Percentiles rank a stretch among this genome's conserved stretches.
Conservation (phyloP, 306 rosid species). For the Rubus parviflorus region DNA sequence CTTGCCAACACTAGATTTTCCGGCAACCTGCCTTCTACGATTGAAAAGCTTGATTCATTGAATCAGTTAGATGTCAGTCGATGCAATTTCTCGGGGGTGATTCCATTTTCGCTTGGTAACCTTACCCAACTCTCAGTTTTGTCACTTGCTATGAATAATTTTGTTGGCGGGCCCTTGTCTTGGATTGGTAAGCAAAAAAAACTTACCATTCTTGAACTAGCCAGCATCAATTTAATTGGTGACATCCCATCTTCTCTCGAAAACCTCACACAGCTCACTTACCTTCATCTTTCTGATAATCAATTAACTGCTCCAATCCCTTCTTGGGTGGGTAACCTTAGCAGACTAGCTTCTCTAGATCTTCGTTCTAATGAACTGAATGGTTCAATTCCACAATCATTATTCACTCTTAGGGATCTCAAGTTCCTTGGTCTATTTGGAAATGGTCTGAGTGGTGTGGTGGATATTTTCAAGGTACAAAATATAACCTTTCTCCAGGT, state of each 20-base stretch:
- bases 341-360: too few relatives aligned
- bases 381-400: slow-evolving; percentile 8
- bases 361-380: rapidly evolving
- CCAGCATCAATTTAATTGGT: background rate
- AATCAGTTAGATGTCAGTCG: background rate
- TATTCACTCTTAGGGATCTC: too few relatives aligned
- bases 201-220: background rate
- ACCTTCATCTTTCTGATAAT: too few relatives aligned
- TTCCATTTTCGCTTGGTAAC: slow-evolving; percentile 13
- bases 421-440: too few relatives aligned
- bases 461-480: background rate
- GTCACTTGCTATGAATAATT: background rate
- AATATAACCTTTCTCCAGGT: background rate
- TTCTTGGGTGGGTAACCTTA: too few relatives aligned
- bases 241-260: slow-evolving; percentile 8
- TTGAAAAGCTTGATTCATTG: background rate
- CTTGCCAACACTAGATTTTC: too few relatives aligned
- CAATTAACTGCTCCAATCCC: too few relatives aligned
- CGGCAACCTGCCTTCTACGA: too few relatives aligned
- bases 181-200: background rate
- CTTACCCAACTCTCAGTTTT: background rate
- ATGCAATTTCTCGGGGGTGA: background rate
- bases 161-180: background rate
- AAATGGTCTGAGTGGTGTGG: background rate
- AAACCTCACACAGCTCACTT: slow-evolving; percentile 7